A percentile compares a stretch with the other conserved stretches of the same genome.
Evolutionary conservation across 352 stramenopile genomes (phyloP).

Genomic region (Phytophthora cryptogea): DNA sequence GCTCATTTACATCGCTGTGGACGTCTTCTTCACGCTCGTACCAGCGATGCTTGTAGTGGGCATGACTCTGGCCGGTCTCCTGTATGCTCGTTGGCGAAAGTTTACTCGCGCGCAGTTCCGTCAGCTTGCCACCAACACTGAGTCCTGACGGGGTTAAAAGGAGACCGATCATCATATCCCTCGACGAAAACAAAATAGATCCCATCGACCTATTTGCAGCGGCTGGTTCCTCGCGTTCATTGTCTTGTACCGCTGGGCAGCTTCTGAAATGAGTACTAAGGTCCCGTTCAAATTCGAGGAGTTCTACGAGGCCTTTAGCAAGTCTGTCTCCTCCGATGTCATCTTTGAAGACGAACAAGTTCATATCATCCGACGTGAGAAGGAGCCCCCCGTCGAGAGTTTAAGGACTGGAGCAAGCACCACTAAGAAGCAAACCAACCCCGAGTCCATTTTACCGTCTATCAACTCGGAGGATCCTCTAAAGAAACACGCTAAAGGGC

Average conservation of each 20-base stretch:
- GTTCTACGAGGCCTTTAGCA: conserved; percentile 69
- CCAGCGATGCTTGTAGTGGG: conserved; percentile 44
- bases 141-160: conserved; percentile 15
- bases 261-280: conserved; percentile 17
- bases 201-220: conserved; percentile 18
- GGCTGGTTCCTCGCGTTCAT: background rate
- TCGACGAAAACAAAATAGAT: conserved; percentile 27
- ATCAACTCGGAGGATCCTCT: conserved; percentile 8
- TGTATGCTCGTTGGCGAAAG: conserved; percentile 46
- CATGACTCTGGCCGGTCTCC: conserved; percentile 40
- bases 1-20: conserved; percentile 53
- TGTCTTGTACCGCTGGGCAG: background rate
- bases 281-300: conserved; percentile 58
- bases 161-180: conserved; percentile 5
- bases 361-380: conserved; percentile 37
- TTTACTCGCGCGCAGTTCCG: conserved; percentile 51
- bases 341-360: conserved; percentile 45
- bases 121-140: conserved; percentile 30
- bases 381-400: background rate
- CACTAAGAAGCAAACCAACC: background rate
- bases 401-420: background rate
- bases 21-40: conserved; percentile 56
- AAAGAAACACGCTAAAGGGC: conserved; percentile 26
- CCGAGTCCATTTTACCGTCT: background rate
- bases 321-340: conserved; percentile 53